A percentile compares a stretch with the other conserved stretches of the same genome.
These are phyloP conservation scores for Theobroma grandiflorum DNA, from an alignment of 441 rosid genomes.

Conservation along the genomic window DNA sequence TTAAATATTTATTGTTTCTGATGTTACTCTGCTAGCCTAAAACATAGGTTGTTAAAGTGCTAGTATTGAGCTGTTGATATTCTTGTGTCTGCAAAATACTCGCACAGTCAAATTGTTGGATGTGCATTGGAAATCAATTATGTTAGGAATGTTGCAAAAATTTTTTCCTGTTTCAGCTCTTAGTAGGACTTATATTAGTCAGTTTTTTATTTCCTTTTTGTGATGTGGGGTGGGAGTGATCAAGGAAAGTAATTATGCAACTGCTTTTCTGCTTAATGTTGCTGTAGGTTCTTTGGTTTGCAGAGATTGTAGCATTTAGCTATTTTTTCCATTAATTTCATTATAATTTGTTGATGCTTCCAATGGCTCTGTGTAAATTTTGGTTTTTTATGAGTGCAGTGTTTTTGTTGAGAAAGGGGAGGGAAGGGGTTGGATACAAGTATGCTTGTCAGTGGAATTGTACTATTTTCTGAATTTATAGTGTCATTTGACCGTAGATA, in stretches of 20 bases:
- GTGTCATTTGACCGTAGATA: not conserved
- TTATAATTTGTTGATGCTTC: not conserved
- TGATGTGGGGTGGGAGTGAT: not conserved
- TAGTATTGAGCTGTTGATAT: constrained; percentile 17
- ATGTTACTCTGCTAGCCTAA: not conserved
- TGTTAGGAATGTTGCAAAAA: not conserved
- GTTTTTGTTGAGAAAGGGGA: not conserved
- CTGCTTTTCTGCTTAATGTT: not conserved
- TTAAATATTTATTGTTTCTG: not conserved
- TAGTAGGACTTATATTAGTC: not conserved
- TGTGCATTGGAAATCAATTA: not conserved
- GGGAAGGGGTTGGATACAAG: not conserved
- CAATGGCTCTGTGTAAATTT: not conserved
- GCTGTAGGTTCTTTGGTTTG: not conserved
- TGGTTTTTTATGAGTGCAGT: not conserved
- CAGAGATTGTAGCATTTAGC: not conserved
- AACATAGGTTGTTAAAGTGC: not conserved
- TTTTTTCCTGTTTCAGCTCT: not conserved
- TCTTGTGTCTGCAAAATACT: not conserved
- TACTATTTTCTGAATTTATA: constrained; percentile 2
- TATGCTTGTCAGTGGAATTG: constrained; percentile 5
- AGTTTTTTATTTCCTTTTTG: not conserved
- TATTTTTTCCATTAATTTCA: not conserved
- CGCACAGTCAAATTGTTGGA: not conserved
- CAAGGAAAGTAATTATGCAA: not conserved